A percentile compares a stretch with the other conserved stretches of the same genome.
These are phyloP conservation scores for Pilatotrama ljubarskyi DNA, from an alignment of 768 basidiomycete species.

Conservation along the genomic window DNA sequence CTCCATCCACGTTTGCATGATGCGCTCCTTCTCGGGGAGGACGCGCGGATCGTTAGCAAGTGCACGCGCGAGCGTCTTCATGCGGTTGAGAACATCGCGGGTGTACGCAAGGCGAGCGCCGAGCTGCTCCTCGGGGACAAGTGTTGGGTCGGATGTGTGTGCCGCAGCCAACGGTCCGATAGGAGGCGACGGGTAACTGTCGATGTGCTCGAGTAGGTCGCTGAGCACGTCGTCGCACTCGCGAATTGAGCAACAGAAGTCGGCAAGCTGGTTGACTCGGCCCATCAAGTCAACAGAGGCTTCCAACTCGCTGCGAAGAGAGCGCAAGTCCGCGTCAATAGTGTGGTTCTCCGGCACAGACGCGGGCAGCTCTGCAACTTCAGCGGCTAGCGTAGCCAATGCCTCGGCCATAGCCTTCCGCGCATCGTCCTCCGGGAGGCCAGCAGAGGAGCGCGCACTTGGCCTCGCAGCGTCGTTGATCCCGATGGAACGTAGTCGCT, in stretches of 20 bases:
- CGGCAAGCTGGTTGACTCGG: conserved; percentile 53
- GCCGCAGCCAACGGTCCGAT: conserved; percentile 51
- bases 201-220: conserved; percentile 82
- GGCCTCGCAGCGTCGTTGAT: conserved; percentile 57
- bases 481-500: conserved; percentile 58
- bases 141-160: conserved; percentile 41
- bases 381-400: conserved; percentile 46
- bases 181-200: conserved; percentile 73
- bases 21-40: conserved; percentile 57
- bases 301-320: conserved; percentile 60
- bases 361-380: conserved; percentile 48
- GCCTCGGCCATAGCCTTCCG: conserved; percentile 47
- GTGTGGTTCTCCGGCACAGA: conserved; percentile 38
- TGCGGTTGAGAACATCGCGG: conserved; percentile 45
- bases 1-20: conserved; percentile 80
- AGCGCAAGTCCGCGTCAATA: conserved; percentile 59
- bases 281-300: conserved; percentile 49
- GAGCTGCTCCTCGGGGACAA: conserved; percentile 69
- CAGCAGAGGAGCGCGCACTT: conserved; percentile 30
- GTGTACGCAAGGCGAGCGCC: conserved; percentile 65
- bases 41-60: conserved; percentile 64
- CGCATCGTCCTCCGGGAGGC: conserved; percentile 55
- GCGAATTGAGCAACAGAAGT: conserved; percentile 50
- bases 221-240: conserved; percentile 76
- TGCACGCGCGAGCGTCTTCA: conserved; percentile 42